Conservation (phyloP, 495 filamentous ascomycete genomes). For the Penicillium tannophilum region DNA sequence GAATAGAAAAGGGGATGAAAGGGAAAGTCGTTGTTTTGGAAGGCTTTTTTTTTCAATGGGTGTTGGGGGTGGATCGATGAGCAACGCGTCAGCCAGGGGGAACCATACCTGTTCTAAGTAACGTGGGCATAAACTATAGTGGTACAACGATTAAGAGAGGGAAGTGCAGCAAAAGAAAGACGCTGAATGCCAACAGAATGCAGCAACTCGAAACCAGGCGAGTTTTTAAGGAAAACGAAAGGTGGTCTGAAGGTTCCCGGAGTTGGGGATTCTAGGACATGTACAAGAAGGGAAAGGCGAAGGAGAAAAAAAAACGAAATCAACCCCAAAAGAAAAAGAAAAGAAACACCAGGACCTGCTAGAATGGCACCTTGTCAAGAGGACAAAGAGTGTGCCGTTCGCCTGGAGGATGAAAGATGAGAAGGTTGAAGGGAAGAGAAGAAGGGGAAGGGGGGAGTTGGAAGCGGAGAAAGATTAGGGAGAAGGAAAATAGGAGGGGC, state of each 20-base stretch:
- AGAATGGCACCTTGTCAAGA: conserved; percentile 5
- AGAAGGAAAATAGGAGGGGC: background rate
- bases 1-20: conserved; percentile 18
- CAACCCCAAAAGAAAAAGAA: conserved; percentile 28
- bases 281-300: conserved; percentile 34
- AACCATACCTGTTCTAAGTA: conserved; percentile 44
- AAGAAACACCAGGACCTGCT: conserved; percentile 16
- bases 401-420: conserved; percentile 20
- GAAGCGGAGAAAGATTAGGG: conserved; percentile 4
- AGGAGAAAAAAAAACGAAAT: conserved; percentile 29
- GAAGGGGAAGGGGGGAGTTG: conserved; percentile 15
- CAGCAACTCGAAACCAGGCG: conserved; percentile 41
- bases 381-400: conserved; percentile 33
- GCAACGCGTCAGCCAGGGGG: conserved; percentile 34
- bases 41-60: conserved; percentile 14
- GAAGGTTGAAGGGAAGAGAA: conserved; percentile 18
- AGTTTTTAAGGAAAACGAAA: conserved; percentile 39
- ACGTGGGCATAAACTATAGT: conserved; percentile 39
- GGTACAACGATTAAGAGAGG: conserved; percentile 37
- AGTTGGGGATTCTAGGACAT: conserved; percentile 34
- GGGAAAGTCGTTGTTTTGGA: conserved; percentile 11
- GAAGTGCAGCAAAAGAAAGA: conserved; percentile 22
- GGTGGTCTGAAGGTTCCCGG: conserved; percentile 32
- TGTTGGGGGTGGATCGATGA: conserved; percentile 18
- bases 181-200: conserved; percentile 36